A percentile compares a stretch with the other conserved stretches of the same genome.
Conservation (phyloP, 176 grass and related monocot species). For the Otatea glauca region DNA sequence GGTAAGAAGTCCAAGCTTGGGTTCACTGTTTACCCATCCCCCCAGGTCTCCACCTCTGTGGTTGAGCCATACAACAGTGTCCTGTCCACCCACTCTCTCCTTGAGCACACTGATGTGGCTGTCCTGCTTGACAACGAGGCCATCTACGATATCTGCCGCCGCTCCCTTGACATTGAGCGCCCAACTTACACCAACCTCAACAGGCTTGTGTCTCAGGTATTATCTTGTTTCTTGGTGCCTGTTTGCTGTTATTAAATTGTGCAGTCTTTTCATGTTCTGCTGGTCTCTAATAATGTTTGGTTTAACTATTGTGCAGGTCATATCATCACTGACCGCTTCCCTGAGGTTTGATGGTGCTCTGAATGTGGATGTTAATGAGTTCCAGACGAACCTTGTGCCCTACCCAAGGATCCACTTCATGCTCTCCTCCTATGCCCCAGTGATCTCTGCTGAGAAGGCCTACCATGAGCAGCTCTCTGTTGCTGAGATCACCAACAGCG, state of each 20-base stretch:
- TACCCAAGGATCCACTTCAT: slow-evolving; percentile 69
- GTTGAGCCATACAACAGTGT: slow-evolving; percentile 74
- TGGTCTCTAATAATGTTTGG: neutral
- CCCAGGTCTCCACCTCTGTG: slow-evolving; percentile 68
- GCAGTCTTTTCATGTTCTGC: neutral
- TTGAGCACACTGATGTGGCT: slow-evolving; percentile 59
- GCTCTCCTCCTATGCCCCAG: slow-evolving; percentile 60
- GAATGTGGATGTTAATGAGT: slow-evolving; percentile 58
- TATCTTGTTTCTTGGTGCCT: neutral
- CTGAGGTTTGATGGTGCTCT: slow-evolving; percentile 67
- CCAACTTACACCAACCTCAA: slow-evolving; percentile 69
- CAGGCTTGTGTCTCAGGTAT: slow-evolving; percentile 64
- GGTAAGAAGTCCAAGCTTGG: slow-evolving; percentile 70
- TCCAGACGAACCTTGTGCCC: slow-evolving; percentile 61
- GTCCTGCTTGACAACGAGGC: slow-evolving; percentile 56
- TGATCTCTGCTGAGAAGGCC: slow-evolving; percentile 63
- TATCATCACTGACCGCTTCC: slow-evolving; percentile 59
- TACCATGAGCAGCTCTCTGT: slow-evolving; percentile 65
- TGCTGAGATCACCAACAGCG: slow-evolving; percentile 59
- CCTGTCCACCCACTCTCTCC: slow-evolving; percentile 62
- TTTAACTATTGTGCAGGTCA: slow-evolving; percentile 36
- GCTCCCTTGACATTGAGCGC: slow-evolving; percentile 68
- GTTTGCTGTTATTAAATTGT: neutral
- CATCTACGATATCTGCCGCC: slow-evolving; percentile 65
- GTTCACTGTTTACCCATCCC: slow-evolving; percentile 64